Evolutionary conservation across 306 rosid genomes (phyloP), one percentile per base, ranked within the genome.

Genomic region (Vigna reflexopilosa): DNA sequence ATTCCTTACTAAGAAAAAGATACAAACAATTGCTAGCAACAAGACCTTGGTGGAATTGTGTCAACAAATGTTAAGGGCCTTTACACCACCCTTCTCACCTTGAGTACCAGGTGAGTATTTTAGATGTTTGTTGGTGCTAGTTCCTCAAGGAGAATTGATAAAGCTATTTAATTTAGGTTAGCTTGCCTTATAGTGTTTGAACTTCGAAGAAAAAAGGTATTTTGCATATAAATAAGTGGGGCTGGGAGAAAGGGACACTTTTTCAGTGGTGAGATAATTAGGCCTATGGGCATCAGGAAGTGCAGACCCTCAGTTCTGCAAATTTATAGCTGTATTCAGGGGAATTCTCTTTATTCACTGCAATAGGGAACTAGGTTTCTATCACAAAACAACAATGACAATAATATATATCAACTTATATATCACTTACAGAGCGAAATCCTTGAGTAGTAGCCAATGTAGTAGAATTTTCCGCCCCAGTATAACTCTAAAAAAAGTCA

Each of bases 401-500:
- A 71, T 51, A 76, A 10, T 72, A 76, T 44, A 62, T 40, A 64
- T 57, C 38, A 61, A 81, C 62, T 67, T 78, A 75, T 86, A 80
- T 81, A 69, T 85, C 90, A 84, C 90, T 87, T 74, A 87, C 85
- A 24, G 96, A 81, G 89, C 90, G 93, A 83, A 90, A 91, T 89
- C 92, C 93, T 82, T 90, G 97, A 82, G 91, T 69, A 67, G 83
- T 73, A 77, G 86, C 68, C 82, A 90, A 67, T 32, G 91, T 52
- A 28, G 90, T 76, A 63, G 97, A 86, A 78, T 81, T 91, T 55
- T 94, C 97, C 28, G 88, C 63, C n/a, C 90, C 90, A 26, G 94
- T 79, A 86, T 85, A 94, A 76, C 83, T 67, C 98, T 94, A 80
- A 89, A 82, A 77, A 76, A 79, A 75, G 73, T 72, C 50, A 82